Evolutionary conservation across 2,329 filamentous ascomycete species (phyloP).

Genomic region (Botrytis fragariae): DNA sequence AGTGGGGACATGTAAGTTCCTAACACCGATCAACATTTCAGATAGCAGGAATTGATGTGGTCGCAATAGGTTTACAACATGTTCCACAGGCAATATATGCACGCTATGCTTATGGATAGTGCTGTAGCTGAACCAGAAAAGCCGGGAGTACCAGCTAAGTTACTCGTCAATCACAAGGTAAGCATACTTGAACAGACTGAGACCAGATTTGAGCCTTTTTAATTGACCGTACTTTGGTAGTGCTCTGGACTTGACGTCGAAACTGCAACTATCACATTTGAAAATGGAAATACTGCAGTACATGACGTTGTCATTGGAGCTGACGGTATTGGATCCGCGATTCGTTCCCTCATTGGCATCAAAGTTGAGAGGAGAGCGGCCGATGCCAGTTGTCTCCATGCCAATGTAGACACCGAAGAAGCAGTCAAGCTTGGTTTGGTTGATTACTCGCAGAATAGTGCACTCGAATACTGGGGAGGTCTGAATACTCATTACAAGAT

Average conservation of each 20-base stretch:
- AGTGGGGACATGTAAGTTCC: conserved; percentile 53
- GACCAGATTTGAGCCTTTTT: background rate
- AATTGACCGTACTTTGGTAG: background rate
- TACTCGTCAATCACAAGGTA: conserved; percentile 57
- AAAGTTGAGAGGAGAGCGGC: conserved; percentile 57
- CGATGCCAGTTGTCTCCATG: conserved; percentile 60
- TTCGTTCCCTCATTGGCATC: conserved; percentile 58
- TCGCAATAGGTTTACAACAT: conserved; percentile 54
- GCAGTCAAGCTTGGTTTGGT: conserved; percentile 58
- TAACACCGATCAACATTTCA: background rate
- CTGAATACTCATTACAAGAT: conserved; percentile 66
- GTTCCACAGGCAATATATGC: conserved; percentile 68
- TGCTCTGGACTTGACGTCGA: conserved; percentile 46
- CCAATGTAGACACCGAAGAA: conserved; percentile 62
- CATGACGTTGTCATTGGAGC: conserved; percentile 42
- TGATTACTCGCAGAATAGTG: conserved; percentile 59
- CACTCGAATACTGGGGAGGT: conserved; percentile 70
- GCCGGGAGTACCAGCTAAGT: conserved; percentile 50
- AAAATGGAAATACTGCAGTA: conserved; percentile 33
- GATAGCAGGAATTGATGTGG: background rate
- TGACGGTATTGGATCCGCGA: conserved; percentile 58
- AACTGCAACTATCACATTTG: conserved; percentile 44
- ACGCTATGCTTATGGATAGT: conserved; percentile 59
- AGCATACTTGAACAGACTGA: conserved; percentile 33
- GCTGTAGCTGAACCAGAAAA: conserved; percentile 54